Conservation (phyloP, 2,329 filamentous ascomycete species). For the Coniochaeta sp. region DNA sequence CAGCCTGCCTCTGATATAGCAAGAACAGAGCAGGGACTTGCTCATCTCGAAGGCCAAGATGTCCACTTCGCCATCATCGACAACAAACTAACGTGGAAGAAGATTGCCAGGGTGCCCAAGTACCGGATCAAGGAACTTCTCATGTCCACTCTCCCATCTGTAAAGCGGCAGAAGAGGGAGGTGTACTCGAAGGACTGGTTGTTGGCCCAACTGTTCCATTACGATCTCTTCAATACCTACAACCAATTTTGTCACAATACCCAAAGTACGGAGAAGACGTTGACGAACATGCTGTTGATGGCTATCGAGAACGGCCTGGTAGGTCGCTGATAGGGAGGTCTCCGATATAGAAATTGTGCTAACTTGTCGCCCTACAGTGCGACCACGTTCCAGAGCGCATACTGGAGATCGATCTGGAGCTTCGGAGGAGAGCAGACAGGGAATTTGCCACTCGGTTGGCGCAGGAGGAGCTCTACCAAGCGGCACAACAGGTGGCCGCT, state of each 20-base stretch:
- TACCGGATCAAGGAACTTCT: too few species aligned
- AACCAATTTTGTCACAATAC: not conserved
- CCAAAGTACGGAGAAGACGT: not conserved
- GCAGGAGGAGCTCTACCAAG: too few species aligned
- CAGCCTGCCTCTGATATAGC: too few species aligned
- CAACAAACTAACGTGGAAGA: too few species aligned
- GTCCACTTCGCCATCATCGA: too few species aligned
- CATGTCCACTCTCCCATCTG: not conserved
- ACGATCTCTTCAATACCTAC: not conserved
- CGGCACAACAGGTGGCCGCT: too few species aligned
- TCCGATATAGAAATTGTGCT: not conserved
- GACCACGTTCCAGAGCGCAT: not conserved
- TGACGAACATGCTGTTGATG: not conserved
- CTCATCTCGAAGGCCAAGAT: too few species aligned
- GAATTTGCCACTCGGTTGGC: not conserved
- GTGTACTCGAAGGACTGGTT: not conserved
- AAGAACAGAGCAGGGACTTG: too few species aligned
- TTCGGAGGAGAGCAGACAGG: not conserved
- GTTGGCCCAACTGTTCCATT: not conserved
- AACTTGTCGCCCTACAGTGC: not conserved
- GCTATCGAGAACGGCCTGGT: not conserved
- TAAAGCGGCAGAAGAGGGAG: not conserved
- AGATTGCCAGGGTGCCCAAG: too few species aligned
- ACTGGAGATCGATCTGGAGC: not conserved
- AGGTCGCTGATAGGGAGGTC: not conserved